phyloP scores from a whole-genome alignment of 2,329 filamentous ascomycete genomes.

The Colletotrichum eleusines region DNA sequence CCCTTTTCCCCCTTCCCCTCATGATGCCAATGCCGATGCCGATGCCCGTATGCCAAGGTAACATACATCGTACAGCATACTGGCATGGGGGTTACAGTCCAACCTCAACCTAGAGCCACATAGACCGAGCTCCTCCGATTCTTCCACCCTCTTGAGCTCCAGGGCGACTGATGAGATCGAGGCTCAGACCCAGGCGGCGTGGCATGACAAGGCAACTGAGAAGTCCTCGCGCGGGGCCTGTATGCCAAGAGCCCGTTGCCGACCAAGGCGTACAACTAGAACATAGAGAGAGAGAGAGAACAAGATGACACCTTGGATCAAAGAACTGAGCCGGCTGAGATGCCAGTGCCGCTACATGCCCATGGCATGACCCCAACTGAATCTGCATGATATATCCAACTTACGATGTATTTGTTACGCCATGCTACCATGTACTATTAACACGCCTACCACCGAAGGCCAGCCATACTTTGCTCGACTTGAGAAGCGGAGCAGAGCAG shows the following conservation, averaged over 20 bases:
- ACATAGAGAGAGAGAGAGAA: background rate
- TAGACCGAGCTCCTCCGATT: constrained; percentile 12
- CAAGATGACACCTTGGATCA: background rate
- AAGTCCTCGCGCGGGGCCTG: background rate
- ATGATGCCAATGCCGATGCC: background rate
- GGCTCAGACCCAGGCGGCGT: constrained; percentile 9
- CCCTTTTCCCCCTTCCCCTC: background rate
- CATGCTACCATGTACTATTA: background rate
- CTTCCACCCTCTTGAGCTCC: background rate
- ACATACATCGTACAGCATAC: background rate
- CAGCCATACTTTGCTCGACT: background rate
- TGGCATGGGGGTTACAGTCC: background rate
- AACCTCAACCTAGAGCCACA: background rate
- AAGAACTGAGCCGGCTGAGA: constrained; percentile 9
- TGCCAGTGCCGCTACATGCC: constrained; percentile 19
- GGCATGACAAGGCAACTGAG: background rate
- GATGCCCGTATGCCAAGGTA: constrained; percentile 1
- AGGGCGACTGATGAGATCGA: background rate
- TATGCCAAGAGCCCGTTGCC: background rate
- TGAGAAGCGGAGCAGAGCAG: background rate
- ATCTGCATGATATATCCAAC: constrained; percentile 1
- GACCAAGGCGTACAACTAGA: no score
- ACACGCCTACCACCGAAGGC: background rate
- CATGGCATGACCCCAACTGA: background rate
- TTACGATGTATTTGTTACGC: background rate